Percentiles rank a stretch among this genome's conserved stretches.
These are phyloP conservation scores for Paraphoma sp. DNA, from an alignment of 2,329 filamentous ascomycete species.

Conservation along the genomic window DNA sequence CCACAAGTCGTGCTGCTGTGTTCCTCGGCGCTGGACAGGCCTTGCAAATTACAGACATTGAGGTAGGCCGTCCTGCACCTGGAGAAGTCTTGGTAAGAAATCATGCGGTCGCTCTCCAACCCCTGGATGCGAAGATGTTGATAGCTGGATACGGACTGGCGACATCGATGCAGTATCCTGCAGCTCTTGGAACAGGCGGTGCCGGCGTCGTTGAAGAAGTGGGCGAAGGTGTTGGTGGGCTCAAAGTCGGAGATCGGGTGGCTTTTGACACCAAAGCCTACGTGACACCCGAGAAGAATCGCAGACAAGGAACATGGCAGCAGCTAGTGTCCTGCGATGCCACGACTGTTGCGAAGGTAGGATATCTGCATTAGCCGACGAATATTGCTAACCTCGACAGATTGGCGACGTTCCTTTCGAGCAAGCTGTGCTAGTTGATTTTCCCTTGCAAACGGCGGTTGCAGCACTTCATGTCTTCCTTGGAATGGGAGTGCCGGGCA, in stretches of 20 bases:
- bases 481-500: conserved; percentile 28
- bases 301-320: conserved; percentile 33
- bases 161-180: conserved; percentile 19
- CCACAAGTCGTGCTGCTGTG: conserved; percentile 19
- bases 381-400: conserved; percentile 11
- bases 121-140: conserved; percentile 34
- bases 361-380: not conserved
- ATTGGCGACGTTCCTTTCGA: conserved; percentile 34
- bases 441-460: conserved; percentile 36
- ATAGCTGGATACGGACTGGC: conserved; percentile 28
- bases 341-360: conserved; percentile 28
- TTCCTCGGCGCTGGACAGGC: conserved; percentile 14
- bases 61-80: conserved; percentile 11
- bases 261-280: conserved; percentile 32
- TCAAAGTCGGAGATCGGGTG: conserved; percentile 54
- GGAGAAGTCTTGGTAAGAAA: conserved; percentile 31
- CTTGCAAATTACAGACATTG: conserved; percentile 14
- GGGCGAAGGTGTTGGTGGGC: conserved; percentile 50
- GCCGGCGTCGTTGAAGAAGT: conserved; percentile 55
- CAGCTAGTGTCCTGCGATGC: conserved; percentile 23
- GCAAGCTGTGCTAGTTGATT: conserved; percentile 32
- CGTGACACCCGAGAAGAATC: conserved; percentile 24
- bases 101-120: conserved; percentile 29
- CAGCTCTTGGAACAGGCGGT: conserved; percentile 27
- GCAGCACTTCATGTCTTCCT: conserved; percentile 35